Percentiles rank a stretch among this genome's conserved stretches.
phyloP scores from a whole-genome alignment of 805 yeast genomes.

The Tetrapisispora arboricola region DNA sequence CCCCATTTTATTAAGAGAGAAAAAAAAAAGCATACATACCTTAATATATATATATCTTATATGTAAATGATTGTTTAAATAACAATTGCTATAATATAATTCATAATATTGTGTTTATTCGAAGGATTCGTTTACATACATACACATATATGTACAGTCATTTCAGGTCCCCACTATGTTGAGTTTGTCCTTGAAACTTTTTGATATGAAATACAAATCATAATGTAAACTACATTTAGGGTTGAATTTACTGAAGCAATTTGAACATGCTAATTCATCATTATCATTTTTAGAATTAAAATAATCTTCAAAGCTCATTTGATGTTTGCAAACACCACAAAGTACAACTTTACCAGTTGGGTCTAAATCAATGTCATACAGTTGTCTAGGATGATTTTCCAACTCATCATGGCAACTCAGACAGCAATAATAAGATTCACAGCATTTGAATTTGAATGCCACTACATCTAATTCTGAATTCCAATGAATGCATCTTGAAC shows the following conservation, averaged over 20 bases:
- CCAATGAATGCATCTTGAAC: slow-evolving; percentile 28
- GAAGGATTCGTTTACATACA: too few relatives aligned
- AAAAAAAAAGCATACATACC: not conserved
- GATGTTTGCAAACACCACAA: slow-evolving; percentile 24
- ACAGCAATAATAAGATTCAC: slow-evolving; percentile 21
- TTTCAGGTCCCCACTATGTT: too few relatives aligned
- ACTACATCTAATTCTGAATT: slow-evolving; percentile 23
- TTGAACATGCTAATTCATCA: slow-evolving; percentile 10
- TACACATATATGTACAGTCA: too few relatives aligned
- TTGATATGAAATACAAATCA: slow-evolving; percentile 18
- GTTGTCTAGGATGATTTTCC: slow-evolving; percentile 10
- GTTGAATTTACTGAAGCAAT: slow-evolving; percentile 21
- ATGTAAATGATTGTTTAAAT: too few relatives aligned
- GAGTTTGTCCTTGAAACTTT: not conserved
- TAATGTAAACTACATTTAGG: slow-evolving; percentile 28
- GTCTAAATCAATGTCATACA: slow-evolving; percentile 9
- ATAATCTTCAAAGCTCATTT: slow-evolving; percentile 23
- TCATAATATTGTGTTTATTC: too few relatives aligned
- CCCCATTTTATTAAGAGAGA: too few relatives aligned
- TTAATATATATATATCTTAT: too few relatives aligned
- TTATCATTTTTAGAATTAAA: not conserved
- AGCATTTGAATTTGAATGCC: slow-evolving; percentile 26
- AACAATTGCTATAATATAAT: too few relatives aligned
- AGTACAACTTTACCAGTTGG: slow-evolving; percentile 12
- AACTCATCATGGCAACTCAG: slow-evolving; percentile 21